A percentile compares a stretch with the other conserved stretches of the same genome.
These are phyloP conservation scores for Schizosaccharomyces pombe DNA, from an alignment of 805 yeast genomes.

Conservation along the genomic window ASM294v3 CU329670.1:122001-122500, in stretches of 20 bases:
- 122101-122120: constrained; percentile 7
- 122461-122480: not conserved
- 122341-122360: too few species aligned
- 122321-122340: too few species aligned
- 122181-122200: not conserved
- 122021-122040: constrained; percentile 42
- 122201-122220: not conserved
- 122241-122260: too few species aligned
- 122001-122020: constrained; percentile 38
- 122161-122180: not conserved
- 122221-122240: too few species aligned
- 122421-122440: too few species aligned
- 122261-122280: too few species aligned
- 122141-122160: not conserved
- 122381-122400: too few species aligned
- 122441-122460: not conserved
- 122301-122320: too few species aligned
- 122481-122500: too few species aligned
- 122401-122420: too few species aligned
- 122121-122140: not conserved
- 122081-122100: constrained; percentile 54
- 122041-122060: constrained; percentile 44
- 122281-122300: too few species aligned
- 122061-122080: constrained; percentile 33
- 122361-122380: too few species aligned